Conservation (phyloP, 371 early-diverging fungal species). For the Mortierella sp. region DNA sequence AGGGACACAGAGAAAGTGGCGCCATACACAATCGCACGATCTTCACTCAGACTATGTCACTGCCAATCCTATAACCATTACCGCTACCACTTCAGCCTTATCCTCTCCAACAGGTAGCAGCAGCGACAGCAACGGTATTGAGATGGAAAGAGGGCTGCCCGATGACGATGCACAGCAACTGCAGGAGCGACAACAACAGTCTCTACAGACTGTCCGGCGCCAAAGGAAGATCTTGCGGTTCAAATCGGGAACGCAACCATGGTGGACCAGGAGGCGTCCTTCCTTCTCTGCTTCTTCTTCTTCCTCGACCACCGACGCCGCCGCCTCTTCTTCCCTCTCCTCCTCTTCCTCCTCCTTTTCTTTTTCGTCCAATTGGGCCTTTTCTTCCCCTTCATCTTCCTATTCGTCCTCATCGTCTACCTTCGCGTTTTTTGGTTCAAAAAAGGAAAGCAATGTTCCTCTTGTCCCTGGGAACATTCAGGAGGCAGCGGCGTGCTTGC, state of each 20-base stretch:
- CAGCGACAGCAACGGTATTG: not conserved
- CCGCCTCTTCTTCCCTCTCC: not conserved
- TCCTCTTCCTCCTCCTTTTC: not conserved
- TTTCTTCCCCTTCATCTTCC: not conserved
- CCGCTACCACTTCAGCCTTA: not conserved
- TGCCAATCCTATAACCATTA: not conserved
- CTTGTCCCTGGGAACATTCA: conserved; percentile 23
- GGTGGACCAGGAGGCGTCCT: conserved; percentile 18
- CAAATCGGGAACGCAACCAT: conserved; percentile 20
- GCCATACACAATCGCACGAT: not conserved
- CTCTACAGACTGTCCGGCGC: not conserved
- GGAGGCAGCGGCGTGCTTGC: not conserved
- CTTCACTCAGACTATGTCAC: not conserved
- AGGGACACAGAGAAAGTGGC: not conserved
- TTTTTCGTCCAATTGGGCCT: not conserved
- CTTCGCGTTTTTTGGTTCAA: conserved; percentile 19
- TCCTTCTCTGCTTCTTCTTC: not conserved
- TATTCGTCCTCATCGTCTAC: not conserved
- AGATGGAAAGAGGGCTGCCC: not conserved
- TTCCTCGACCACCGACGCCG: not conserved
- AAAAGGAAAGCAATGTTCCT: conserved; percentile 46
- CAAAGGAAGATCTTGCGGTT: not conserved
- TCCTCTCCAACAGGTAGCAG: not conserved
- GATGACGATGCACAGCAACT: not conserved
- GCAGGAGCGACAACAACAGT: not conserved